These are phyloP conservation scores for Akanthomyces lecanii DNA, from an alignment of 2,329 filamentous ascomycete species.

Conservation along the genomic window DNA sequence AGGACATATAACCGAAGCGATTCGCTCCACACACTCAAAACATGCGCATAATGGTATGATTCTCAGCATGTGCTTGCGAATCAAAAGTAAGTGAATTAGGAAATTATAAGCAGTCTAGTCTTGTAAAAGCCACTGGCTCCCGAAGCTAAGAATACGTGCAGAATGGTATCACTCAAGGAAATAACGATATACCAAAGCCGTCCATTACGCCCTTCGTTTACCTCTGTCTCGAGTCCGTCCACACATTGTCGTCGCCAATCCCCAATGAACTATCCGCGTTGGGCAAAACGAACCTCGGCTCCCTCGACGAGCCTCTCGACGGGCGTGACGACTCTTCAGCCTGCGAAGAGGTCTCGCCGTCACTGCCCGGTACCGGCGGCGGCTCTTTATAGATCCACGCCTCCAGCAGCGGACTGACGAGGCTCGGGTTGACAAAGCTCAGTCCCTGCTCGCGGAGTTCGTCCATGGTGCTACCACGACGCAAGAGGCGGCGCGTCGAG, in stretches of 20 bases:
- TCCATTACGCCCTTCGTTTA: background rate
- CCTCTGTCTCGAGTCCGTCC: conserved; percentile 25
- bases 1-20: too few relatives aligned
- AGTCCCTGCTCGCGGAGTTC: conserved; percentile 67
- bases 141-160: background rate
- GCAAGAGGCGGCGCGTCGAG: conserved; percentile 36
- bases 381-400: conserved; percentile 64
- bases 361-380: conserved; percentile 33
- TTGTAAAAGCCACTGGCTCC: background rate
- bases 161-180: conserved; percentile 12
- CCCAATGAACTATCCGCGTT: conserved; percentile 34
- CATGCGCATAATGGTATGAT: too few relatives aligned
- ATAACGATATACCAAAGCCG: background rate
- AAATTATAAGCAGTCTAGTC: conserved; percentile 7
- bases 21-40: too few relatives aligned
- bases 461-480: conserved; percentile 63
- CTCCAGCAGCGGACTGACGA: conserved; percentile 63
- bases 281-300: conserved; percentile 28
- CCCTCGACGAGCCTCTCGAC: conserved; percentile 19
- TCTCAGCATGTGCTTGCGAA: too few relatives aligned
- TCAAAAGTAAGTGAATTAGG: background rate
- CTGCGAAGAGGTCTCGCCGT: conserved; percentile 20
- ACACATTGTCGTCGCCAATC: conserved; percentile 38
- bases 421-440: conserved; percentile 72
- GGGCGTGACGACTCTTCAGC: conserved; percentile 20